Evolutionary conservation across 2,329 filamentous ascomycete species (phyloP), one percentile per base, ranked within the genome.

Genomic region (Penicillium sclerotigenum): DNA sequence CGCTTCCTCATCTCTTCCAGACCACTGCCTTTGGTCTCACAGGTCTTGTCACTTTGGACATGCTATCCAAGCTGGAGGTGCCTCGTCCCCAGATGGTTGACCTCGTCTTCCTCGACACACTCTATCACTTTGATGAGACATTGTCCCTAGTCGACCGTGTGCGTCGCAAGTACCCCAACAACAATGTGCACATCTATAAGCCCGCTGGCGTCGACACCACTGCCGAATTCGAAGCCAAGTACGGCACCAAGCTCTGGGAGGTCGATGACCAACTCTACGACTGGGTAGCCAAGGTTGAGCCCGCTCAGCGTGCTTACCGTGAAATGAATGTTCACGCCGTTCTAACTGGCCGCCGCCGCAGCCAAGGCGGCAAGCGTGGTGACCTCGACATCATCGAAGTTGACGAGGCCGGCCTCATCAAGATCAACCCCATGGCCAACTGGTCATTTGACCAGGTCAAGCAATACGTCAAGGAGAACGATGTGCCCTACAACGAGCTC

Each of bases 221-320:
- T 18, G 83, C 83, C 49, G 87, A 96, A 62, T 97, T 99, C 69
- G 88, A 91, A 72, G 79, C 83, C 59, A 87, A 85, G 68, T 91
- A 97, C 71, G 94, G 94, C 69, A 81, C 87, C 71, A 84, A 85
- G 63, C 79, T 97, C 46, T 99, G 92, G 87, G 89, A 96, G 72
- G 84, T 80, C 31, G 88, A 94, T 62, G 83, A 91, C 47, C 90
- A 97, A 69, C 83, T 93, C 69, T 99, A 99, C 77, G 94, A 99
- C 81, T 97, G 90, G 82, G 82, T 94, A 60, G 94, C 92, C 78
- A 99, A 99, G 81, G 94, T 99, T 47, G 94, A 99, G 80, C 94
- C 94, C 16, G 90, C 92, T 53, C 87, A 96, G 77, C 87, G 94
- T 59, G 91, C 94, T 7, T 97, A 97, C 76, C 81, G 87, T 18